phyloP scores from a whole-genome alignment of 2,329 filamentous ascomycete species.

The Fusarium clavum region DNA sequence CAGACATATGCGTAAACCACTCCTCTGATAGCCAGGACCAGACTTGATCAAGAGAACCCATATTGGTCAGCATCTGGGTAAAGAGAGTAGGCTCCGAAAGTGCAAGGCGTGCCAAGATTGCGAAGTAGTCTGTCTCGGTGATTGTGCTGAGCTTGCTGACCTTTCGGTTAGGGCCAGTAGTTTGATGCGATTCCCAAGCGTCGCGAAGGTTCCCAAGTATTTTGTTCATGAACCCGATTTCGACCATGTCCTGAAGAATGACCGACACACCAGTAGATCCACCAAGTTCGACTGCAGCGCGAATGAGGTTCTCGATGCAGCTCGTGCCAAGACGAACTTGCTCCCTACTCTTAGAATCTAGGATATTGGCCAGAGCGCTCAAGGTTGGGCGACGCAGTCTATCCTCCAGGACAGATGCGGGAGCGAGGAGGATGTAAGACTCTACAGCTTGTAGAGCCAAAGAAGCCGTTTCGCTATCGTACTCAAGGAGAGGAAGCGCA shows the following conservation, averaged over 20 bases:
- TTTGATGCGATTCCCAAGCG: slow-evolving; percentile 80
- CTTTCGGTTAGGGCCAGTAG: slow-evolving; percentile 81
- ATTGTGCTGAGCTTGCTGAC: slow-evolving; percentile 77
- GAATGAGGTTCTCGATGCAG: slow-evolving; percentile 74
- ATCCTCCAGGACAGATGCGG: slow-evolving; percentile 72
- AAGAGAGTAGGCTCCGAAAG: slow-evolving; percentile 79
- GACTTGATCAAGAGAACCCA: slow-evolving; percentile 61
- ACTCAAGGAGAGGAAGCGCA: slow-evolving; percentile 74
- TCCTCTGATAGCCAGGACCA: slow-evolving; percentile 71
- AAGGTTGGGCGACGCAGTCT: slow-evolving; percentile 63
- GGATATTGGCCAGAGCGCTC: slow-evolving; percentile 61
- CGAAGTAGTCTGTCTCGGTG: slow-evolving; percentile 86
- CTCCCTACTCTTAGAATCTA: slow-evolving; percentile 67
- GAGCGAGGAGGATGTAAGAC: slow-evolving; percentile 76
- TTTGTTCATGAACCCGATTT: slow-evolving; percentile 70
- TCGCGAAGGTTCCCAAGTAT: slow-evolving; percentile 75
- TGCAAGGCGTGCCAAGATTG: slow-evolving; percentile 81
- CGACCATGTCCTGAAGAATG: slow-evolving; percentile 74
- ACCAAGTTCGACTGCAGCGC: slow-evolving; percentile 70
- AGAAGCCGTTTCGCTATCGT: slow-evolving; percentile 71
- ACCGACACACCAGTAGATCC: slow-evolving; percentile 69
- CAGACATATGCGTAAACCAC: slow-evolving; percentile 77
- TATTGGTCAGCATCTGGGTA: slow-evolving; percentile 64
- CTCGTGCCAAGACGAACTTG: slow-evolving; percentile 68
- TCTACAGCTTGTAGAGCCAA: slow-evolving; percentile 74